Conservation (phyloP, 805 yeast genomes). For the Candida tibetensis region DNA sequence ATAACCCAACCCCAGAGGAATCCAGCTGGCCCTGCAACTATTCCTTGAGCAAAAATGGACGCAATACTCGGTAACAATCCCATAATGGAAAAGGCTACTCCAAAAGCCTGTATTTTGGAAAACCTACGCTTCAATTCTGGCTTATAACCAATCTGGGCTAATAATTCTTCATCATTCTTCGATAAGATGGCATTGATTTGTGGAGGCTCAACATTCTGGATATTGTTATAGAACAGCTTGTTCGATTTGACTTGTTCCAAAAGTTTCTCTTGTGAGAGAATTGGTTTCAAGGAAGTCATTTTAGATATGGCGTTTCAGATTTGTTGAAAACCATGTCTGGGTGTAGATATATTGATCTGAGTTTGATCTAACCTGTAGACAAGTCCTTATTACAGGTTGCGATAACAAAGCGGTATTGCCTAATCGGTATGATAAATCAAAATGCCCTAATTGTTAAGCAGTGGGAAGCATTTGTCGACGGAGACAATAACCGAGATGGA, state of each 20-base stretch:
- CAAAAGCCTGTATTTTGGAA: slow-evolving; percentile 31
- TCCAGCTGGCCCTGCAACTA: slow-evolving; percentile 31
- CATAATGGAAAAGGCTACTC: slow-evolving; percentile 35
- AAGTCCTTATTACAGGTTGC: neutral
- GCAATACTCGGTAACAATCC: slow-evolving; percentile 32
- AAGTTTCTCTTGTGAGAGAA: slow-evolving; percentile 19
- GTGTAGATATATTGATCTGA: too few relatives aligned
- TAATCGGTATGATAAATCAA: too few relatives aligned
- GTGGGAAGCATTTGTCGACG: too few relatives aligned
- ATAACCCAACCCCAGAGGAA: slow-evolving; percentile 32
- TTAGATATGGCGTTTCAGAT: too few relatives aligned
- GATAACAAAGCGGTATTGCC: neutral
- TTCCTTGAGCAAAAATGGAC: slow-evolving; percentile 21
- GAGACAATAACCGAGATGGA: too few relatives aligned
- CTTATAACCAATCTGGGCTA: slow-evolving; percentile 35
- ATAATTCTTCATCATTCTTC: slow-evolving; percentile 22
- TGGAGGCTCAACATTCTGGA: slow-evolving; percentile 28
- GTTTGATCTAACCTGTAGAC: neutral
- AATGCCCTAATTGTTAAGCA: too few relatives aligned
- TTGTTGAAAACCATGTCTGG: too few relatives aligned
- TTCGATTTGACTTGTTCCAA: slow-evolving; percentile 24
- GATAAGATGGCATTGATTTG: slow-evolving; percentile 21
- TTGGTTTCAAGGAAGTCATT: slow-evolving; percentile 1
- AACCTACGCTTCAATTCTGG: slow-evolving; percentile 29
- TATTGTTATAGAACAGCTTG: slow-evolving; percentile 24